Evolutionary conservation across 2,329 filamentous ascomycete genomes (phyloP).

Genomic region (Colletotrichum sp.): DNA sequence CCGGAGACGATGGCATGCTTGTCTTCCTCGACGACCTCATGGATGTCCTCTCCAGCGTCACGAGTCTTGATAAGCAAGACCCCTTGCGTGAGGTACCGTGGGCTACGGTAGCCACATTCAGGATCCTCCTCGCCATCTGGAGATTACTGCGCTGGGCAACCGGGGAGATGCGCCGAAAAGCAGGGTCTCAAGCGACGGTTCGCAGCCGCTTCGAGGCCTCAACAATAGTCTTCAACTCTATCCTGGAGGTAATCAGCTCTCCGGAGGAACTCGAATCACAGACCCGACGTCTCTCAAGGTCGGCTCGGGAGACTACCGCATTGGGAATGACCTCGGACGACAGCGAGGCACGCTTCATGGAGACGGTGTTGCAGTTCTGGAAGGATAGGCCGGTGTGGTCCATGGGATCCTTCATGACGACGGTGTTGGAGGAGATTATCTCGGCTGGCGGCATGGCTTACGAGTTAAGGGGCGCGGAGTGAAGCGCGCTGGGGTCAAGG

Average conservation of each 20-base stretch:
- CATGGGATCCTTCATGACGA: constrained; percentile 22
- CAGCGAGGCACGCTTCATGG: constrained; percentile 20
- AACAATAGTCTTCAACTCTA: constrained; percentile 29
- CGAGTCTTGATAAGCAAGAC: not conserved
- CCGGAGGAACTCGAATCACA: not conserved
- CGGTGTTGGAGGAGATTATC: constrained; percentile 20
- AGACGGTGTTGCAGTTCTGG: constrained; percentile 22
- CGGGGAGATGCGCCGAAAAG: constrained; percentile 26
- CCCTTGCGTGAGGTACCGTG: constrained; percentile 32
- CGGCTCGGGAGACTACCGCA: constrained; percentile 1
- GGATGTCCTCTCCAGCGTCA: constrained; percentile 21
- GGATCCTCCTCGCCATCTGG: constrained; percentile 35
- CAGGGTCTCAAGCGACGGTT: constrained; percentile 20
- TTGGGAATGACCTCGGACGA: constrained; percentile 7
- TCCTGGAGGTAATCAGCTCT: constrained; percentile 24
- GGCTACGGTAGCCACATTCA: constrained; percentile 31
- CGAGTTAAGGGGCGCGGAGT: not conserved
- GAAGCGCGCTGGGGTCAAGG: not conserved
- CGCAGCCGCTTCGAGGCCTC: constrained; percentile 26
- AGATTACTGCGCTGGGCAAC: constrained; percentile 30
- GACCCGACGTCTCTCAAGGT: not conserved
- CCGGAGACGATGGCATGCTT: constrained; percentile 30
- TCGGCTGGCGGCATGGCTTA: constrained; percentile 2
- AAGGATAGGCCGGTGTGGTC: constrained; percentile 20
- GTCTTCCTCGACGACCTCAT: constrained; percentile 32